Percentiles rank a stretch among this genome's conserved stretches.
Conservation (phyloP, 2,329 filamentous ascomycete species). For the Trichocomaceae sp. region DNA sequence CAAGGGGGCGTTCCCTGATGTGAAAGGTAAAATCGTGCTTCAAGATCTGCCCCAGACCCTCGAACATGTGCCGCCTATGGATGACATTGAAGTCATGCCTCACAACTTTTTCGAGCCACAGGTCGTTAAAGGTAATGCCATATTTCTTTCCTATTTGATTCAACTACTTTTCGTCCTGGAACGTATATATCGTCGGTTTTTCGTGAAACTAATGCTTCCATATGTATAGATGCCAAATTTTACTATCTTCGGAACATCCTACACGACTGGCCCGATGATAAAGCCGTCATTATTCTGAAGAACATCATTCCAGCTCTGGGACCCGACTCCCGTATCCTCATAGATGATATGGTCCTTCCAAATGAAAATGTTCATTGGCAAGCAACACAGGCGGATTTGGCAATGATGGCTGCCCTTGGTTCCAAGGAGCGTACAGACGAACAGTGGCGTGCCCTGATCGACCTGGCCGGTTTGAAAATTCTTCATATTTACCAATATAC, state of each 20-base stretch:
- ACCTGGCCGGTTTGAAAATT: conserved; percentile 14
- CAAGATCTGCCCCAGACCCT: background rate
- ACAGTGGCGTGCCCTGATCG: conserved; percentile 24
- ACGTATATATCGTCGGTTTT: no score
- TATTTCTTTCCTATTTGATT: no score
- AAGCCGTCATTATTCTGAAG: conserved; percentile 9
- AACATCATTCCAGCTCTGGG: conserved; percentile 1
- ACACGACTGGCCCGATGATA: conserved; percentile 11
- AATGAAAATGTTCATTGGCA: conserved; percentile 24
- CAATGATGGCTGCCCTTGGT: conserved; percentile 32
- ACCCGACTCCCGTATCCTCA: conserved; percentile 30
- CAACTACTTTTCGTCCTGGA: no score
- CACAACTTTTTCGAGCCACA: conserved; percentile 2
- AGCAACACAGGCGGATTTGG: conserved; percentile 29
- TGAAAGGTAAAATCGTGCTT: background rate
- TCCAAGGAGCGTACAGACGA: conserved; percentile 28
- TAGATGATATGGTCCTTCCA: conserved; percentile 39
- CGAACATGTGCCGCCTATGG: conserved; percentile 17
- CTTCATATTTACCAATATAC: no score
- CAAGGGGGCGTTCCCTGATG: background rate
- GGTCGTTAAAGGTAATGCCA: conserved; percentile 3
- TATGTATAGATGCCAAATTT: no score
- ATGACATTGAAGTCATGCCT: no score
- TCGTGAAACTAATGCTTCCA: no score
- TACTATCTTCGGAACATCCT: conserved; percentile 11